Evolutionary conservation across 1,284 basidiomycete species (phyloP), one percentile per base, ranked within the genome.

Genomic region (Apiotrichum brassicae): DNA sequence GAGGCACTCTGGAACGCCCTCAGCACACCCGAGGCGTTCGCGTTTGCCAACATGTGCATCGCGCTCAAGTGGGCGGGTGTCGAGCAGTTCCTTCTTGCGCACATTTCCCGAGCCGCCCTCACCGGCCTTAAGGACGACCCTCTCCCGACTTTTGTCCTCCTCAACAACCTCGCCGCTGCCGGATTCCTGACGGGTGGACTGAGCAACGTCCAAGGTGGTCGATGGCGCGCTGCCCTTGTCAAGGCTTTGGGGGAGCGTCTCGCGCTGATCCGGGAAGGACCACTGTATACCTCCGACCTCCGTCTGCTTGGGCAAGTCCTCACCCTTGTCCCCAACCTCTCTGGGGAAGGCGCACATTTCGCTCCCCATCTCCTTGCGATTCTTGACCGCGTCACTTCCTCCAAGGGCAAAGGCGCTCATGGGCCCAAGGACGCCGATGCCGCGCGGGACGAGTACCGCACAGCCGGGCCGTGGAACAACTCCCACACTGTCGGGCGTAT

Each of bases 1-100:
- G 69, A 73, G 6, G 54, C 50, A 1, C 53, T 73, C 13, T 75
- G 71, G 70, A 41, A 53, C 6, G 51, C 57, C 2, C 49, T 74
- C 22, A 42, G 43, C 16, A 46, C 60, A 14, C 49, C 52, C 24
- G 64, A 68, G 42, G 56, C 59, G 18, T 66, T 68, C 37, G 66
- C 64, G 1, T 70, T 74, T 49, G 66, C 63, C 38, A 65, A 65
- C 41, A 61, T 64, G 16, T 59, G 71, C 18, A 62, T 74, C 19
- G 51, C 61, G 30, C 47, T 71, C 23, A 64, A 68, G 48, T 75
- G 73, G 73, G 48, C 61, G 9, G 73, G 73, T 20, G 52, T 71
- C 18, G 71, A 73, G 55, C 73, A 75, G 51, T 75, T 75, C 59
- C 39, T 75, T 1, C 57, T 75, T 6, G 64, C 70, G 3, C 49